Percentiles rank a stretch among this genome's conserved stretches.
Evolutionary conservation across 2,329 filamentous ascomycete genomes (phyloP).

Genomic region (Xylariaceae sp.): DNA sequence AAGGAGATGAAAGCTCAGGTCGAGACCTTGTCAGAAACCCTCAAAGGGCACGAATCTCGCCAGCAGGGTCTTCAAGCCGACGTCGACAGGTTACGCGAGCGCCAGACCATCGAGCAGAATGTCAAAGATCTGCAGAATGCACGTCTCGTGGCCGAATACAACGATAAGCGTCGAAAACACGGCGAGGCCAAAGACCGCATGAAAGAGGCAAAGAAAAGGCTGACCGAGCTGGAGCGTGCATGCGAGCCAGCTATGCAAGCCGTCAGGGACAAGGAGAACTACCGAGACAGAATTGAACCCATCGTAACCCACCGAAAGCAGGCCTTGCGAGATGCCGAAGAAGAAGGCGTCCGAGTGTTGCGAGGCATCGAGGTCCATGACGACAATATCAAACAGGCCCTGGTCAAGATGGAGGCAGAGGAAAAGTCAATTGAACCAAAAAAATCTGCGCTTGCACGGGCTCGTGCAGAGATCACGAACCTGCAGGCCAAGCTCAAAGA

Average conservation of each 20-base stretch:
- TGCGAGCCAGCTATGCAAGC: slow-evolving; percentile 66
- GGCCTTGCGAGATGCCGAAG: slow-evolving; percentile 54
- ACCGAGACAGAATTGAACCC: slow-evolving; percentile 55
- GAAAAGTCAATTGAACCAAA: slow-evolving; percentile 48
- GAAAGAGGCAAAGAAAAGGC: slow-evolving; percentile 53
- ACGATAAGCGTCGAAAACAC: slow-evolving; percentile 48
- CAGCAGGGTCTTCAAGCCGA: slow-evolving; percentile 76
- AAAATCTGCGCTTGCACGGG: slow-evolving; percentile 35
- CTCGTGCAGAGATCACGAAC: slow-evolving; percentile 57
- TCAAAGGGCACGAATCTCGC: slow-evolving; percentile 67
- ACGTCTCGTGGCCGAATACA: slow-evolving; percentile 65
- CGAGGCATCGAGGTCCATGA: slow-evolving; percentile 34
- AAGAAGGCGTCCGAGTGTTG: slow-evolving; percentile 44
- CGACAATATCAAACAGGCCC: slow-evolving; percentile 43
- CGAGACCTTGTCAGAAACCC: slow-evolving; percentile 56
- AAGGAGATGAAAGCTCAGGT: slow-evolving; percentile 60
- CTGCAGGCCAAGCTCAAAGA: slow-evolving; percentile 64
- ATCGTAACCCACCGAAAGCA: slow-evolving; percentile 55
- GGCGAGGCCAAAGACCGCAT: slow-evolving; percentile 53
- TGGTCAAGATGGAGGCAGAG: slow-evolving; percentile 49
- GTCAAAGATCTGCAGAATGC: slow-evolving; percentile 64
- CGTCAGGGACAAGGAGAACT: slow-evolving; percentile 67
- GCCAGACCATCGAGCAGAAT: slow-evolving; percentile 63
- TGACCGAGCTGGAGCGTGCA: slow-evolving; percentile 57
- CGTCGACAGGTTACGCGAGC: slow-evolving; percentile 77